Percentiles rank a stretch among this genome's conserved stretches.
Evolutionary conservation across 2,329 filamentous ascomycete genomes (phyloP).

Genomic region (Bimuria novae-zelandiae): DNA sequence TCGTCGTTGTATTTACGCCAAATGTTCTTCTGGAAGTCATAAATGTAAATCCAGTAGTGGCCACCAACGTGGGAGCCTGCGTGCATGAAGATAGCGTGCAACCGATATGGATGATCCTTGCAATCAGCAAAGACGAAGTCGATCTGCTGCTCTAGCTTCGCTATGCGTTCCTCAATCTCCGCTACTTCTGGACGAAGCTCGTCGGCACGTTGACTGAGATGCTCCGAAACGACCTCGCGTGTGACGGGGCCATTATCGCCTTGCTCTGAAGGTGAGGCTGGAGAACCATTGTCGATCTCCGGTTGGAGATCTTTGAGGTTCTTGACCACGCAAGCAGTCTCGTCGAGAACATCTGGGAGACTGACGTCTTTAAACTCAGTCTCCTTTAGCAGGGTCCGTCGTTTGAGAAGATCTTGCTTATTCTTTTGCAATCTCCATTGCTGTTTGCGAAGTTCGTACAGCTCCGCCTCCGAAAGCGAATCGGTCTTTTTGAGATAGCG

Average conservation of each 20-base stretch:
- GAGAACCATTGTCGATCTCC: conserved; percentile 1
- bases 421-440: conserved; percentile 76
- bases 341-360: conserved; percentile 37
- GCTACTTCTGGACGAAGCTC: conserved; percentile 32
- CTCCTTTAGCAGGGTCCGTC: conserved; percentile 48
- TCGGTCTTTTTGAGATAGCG: conserved; percentile 64
- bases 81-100: conserved; percentile 94
- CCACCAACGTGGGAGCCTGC: conserved; percentile 68
- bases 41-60: conserved; percentile 97
- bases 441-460: conserved; percentile 68
- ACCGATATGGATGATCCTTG: conserved; percentile 71
- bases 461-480: conserved; percentile 40
- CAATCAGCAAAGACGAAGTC: conserved; percentile 66
- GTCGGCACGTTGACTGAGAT: conserved; percentile 27
- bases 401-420: conserved; percentile 60
- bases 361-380: conserved; percentile 37
- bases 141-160: conserved; percentile 54
- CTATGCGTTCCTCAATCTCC: conserved; percentile 47
- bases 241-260: conserved; percentile 20
- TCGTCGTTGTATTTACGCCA: conserved; percentile 98
- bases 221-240: conserved; percentile 24
- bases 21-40: conserved; percentile 77
- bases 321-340: conserved; percentile 32
- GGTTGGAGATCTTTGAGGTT: conserved; percentile 18
- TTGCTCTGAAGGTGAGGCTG: conserved; percentile 9